phyloP scores from a whole-genome alignment of 768 basidiomycete genomes.

The Chlorophyllum brunneum region DNA sequence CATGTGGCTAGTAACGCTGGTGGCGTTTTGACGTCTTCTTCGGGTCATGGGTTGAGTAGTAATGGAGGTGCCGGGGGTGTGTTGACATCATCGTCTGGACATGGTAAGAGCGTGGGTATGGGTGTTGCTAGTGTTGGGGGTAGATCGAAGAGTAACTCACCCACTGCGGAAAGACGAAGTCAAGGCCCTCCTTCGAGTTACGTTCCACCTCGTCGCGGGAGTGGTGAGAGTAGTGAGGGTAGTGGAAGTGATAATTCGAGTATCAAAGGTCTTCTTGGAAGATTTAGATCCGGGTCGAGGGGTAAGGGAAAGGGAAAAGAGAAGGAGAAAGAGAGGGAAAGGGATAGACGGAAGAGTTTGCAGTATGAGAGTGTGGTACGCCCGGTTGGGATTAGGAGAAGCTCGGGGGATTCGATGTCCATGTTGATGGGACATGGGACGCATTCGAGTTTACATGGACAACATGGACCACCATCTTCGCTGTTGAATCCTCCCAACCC shows the following conservation, averaged over 20 bases:
- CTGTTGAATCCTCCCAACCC: constrained; percentile 22
- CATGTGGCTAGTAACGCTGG: neutral
- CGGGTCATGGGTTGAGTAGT: neutral
- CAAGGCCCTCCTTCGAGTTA: constrained; percentile 4
- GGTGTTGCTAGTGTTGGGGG: neutral
- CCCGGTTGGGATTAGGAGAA: neutral
- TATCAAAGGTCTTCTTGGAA: constrained; percentile 1
- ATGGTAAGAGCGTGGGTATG: neutral
- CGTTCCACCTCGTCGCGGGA: neutral
- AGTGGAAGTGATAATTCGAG: constrained; percentile 6
- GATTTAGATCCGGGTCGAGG: neutral
- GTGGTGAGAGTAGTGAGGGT: neutral
- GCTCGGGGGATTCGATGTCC: constrained; percentile 12
- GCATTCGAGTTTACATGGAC: neutral
- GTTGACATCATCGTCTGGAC: constrained; percentile 3
- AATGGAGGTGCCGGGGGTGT: neutral
- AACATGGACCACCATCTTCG: constrained; percentile 20
- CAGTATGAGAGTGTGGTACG: neutral
- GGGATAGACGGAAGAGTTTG: neutral
- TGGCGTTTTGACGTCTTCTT: neutral
- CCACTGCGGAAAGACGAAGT: neutral
- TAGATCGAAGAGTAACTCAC: constrained; percentile 5
- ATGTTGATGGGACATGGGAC: neutral
- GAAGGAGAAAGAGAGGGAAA: neutral
- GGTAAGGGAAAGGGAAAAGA: neutral